Percentiles rank a stretch among this genome's conserved stretches.
phyloP scores from a whole-genome alignment of 495 filamentous ascomycete species.

The Neurospora hispaniola region DNA sequence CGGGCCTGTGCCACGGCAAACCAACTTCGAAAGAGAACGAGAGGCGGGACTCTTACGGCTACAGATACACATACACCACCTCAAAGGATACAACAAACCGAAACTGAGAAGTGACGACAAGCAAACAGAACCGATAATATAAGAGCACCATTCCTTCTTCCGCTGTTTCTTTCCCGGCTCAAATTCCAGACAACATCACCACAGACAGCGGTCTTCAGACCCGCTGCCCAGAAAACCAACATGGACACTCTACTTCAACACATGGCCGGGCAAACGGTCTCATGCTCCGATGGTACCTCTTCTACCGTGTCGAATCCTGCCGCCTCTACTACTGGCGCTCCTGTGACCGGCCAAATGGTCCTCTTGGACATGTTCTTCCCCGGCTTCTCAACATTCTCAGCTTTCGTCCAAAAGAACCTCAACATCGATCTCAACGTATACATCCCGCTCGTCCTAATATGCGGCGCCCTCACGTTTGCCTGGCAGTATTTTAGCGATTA shows the following conservation, averaged over 20 bases:
- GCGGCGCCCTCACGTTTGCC: constrained; percentile 38
- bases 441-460: constrained; percentile 48
- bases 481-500: constrained; percentile 40
- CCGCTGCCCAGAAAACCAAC: neutral
- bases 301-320: neutral
- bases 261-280: neutral
- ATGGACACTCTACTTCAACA: neutral
- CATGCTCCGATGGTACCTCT: constrained; percentile 1
- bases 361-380: constrained; percentile 68
- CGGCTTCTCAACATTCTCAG: constrained; percentile 56
- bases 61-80: neutral
- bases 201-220: neutral
- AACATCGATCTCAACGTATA: constrained; percentile 64
- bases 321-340: neutral
- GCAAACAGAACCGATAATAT: neutral
- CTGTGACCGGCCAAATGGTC: constrained; percentile 13
- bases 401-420: constrained; percentile 46
- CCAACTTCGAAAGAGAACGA: neutral
- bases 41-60: neutral
- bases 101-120: neutral
- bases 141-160: neutral
- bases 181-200: neutral
- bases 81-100: neutral
- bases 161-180: neutral
- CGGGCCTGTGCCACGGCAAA: neutral